These are phyloP conservation scores for Penicillium expansum DNA, from an alignment of 2,329 filamentous ascomycete species.

Conservation along the genomic window DNA sequence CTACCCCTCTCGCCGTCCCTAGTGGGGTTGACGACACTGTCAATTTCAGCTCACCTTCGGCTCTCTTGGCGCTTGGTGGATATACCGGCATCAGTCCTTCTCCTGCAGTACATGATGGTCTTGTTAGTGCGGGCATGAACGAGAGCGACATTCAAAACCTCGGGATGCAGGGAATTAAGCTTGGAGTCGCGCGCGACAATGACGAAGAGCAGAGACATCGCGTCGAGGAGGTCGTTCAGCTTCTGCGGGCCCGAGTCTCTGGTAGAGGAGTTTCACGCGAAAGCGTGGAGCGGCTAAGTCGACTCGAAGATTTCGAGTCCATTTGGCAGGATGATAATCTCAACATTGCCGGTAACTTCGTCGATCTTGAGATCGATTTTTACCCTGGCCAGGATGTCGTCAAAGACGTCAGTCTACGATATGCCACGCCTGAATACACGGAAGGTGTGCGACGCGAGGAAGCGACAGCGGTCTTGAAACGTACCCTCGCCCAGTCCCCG, in stretches of 20 bases:
- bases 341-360: conserved; percentile 47
- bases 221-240: conserved; percentile 42
- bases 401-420: conserved; percentile 44
- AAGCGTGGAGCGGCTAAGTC: conserved; percentile 42
- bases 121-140: conserved; percentile 38
- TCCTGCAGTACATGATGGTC: conserved; percentile 37
- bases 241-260: conserved; percentile 40
- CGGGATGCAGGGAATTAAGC: conserved; percentile 40
- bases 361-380: conserved; percentile 49
- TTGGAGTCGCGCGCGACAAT: conserved; percentile 37
- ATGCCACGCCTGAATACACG: conserved; percentile 41
- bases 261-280: conserved; percentile 46
- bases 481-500: conserved; percentile 36
- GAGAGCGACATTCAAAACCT: conserved; percentile 41
- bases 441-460: conserved; percentile 44
- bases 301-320: conserved; percentile 46
- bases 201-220: conserved; percentile 43
- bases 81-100: conserved; percentile 43
- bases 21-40: conserved; percentile 42
- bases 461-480: conserved; percentile 44
- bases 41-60: conserved; percentile 46
- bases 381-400: conserved; percentile 41
- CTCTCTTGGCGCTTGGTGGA: conserved; percentile 44
- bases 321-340: conserved; percentile 49
- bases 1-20: conserved; percentile 42